phyloP scores from a whole-genome alignment of 345 rosid genomes.

The Gossypium rotundifolium region DNA sequence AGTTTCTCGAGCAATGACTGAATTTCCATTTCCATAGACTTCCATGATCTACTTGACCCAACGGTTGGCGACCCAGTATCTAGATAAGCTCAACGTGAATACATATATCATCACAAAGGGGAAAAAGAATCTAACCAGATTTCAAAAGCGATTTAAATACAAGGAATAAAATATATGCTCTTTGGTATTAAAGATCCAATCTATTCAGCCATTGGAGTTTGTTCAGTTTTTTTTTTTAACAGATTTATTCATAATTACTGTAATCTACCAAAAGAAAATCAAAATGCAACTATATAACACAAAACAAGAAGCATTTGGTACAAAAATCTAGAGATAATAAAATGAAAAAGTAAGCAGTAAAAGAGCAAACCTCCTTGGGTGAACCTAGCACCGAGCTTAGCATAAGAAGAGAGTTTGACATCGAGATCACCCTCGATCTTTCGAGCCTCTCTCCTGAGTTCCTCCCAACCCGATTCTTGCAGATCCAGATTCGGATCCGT shows the following conservation, averaged over 20 bases:
- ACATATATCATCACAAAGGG: conserved; percentile 13
- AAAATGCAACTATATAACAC: neutral
- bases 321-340: neutral
- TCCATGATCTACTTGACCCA: conserved; percentile 86
- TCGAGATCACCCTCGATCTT: conserved; percentile 97
- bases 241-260: neutral
- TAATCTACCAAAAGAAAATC: neutral
- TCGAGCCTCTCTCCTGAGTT: conserved; percentile 84
- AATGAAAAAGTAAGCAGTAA: neutral
- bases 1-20: conserved; percentile 88
- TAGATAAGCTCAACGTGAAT: conserved; percentile 49
- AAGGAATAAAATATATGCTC: neutral
- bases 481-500: conserved; percentile 67
- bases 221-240: neutral
- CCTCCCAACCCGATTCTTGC: conserved; percentile 99
- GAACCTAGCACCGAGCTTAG: conserved; percentile 90
- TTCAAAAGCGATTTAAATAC: neutral
- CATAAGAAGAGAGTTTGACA: conserved; percentile 94
- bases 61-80: conserved; percentile 76
- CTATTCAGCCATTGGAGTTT: neutral
- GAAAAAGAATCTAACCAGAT: neutral
- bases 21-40: conserved; percentile 98
- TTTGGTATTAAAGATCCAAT: neutral
- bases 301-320: neutral
- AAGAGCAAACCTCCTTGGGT: conserved; percentile 67